Percentiles rank a stretch among this genome's conserved stretches.
Evolutionary conservation across 371 early-diverging fungal species (phyloP).

Genomic region (Saksenaea oblongispora): DNA sequence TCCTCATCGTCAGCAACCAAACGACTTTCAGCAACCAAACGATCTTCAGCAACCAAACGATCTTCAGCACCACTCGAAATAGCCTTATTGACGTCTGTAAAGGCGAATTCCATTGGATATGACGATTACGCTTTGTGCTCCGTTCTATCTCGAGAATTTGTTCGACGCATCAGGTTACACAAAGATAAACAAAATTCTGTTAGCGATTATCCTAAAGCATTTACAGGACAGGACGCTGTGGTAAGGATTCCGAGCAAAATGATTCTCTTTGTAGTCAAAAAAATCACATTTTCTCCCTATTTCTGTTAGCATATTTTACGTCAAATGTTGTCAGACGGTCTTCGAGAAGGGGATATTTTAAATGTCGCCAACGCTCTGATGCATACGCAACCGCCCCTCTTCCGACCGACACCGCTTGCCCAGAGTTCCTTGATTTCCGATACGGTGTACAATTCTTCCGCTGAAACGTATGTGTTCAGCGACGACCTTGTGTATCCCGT

Average conservation of each 20-base stretch:
- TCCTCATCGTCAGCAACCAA: too few relatives aligned
- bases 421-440: conserved; percentile 7
- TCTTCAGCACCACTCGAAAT: too few relatives aligned
- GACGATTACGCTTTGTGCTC: conserved; percentile 9
- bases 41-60: too few relatives aligned
- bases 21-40: too few relatives aligned
- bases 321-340: conserved; percentile 3
- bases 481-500: conserved; percentile 4
- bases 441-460: conserved; percentile 17
- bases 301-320: background rate
- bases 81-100: too few relatives aligned
- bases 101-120: too few relatives aligned
- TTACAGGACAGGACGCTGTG: conserved; percentile 29
- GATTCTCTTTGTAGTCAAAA: background rate
- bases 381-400: conserved; percentile 10
- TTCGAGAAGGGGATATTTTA: conserved; percentile 8
- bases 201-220: conserved; percentile 16
- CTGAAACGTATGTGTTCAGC: conserved; percentile 17
- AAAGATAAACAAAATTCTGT: conserved; percentile 6
- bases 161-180: background rate
- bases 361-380: conserved; percentile 20
- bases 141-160: conserved; percentile 3
- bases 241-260: conserved; percentile 6
- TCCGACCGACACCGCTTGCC: too few relatives aligned
- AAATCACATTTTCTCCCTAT: background rate